phyloP scores from a whole-genome alignment of 2,329 filamentous ascomycete species.

The Aspergillus sp. region DNA sequence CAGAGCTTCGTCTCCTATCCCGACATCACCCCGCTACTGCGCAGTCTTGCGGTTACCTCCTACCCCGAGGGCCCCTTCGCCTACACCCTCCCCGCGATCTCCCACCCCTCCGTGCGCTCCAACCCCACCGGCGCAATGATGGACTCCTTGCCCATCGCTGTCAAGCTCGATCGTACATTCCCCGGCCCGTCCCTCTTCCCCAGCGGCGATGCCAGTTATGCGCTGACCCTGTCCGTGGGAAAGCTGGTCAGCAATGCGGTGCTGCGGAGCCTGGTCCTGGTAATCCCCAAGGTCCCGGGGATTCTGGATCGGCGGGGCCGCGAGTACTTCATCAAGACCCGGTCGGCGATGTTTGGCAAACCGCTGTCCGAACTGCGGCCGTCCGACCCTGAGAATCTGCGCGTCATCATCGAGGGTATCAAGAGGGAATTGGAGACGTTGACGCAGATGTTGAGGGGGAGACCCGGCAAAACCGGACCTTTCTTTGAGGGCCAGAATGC shows the following conservation, averaged over 20 bases:
- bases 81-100: conserved; percentile 29
- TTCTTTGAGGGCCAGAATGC: conserved; percentile 27
- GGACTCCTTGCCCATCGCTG: conserved; percentile 27
- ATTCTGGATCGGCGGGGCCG: conserved; percentile 21
- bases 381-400: conserved; percentile 12
- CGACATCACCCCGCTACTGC: conserved; percentile 21
- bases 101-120: conserved; percentile 17
- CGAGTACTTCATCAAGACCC: conserved; percentile 25
- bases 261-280: conserved; percentile 2
- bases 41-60: conserved; percentile 15
- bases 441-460: conserved; percentile 20
- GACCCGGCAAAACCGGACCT: conserved; percentile 22
- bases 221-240: conserved; percentile 18
- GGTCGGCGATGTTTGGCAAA: conserved; percentile 18
- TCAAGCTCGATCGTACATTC: conserved; percentile 23
- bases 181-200: conserved; percentile 25
- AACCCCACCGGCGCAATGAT: conserved; percentile 22
- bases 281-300: conserved; percentile 17
- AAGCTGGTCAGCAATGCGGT: conserved; percentile 7
- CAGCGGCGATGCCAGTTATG: conserved; percentile 26
- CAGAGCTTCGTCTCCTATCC: conserved; percentile 21
- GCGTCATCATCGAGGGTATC: conserved; percentile 11
- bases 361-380: conserved; percentile 22
- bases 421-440: conserved; percentile 15
- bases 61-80: conserved; percentile 5